A percentile compares a stretch with the other conserved stretches of the same genome.
These are phyloP conservation scores for Domatiomyces globalis DNA, from an alignment of 2,329 filamentous ascomycete genomes.

Conservation along the genomic window DNA sequence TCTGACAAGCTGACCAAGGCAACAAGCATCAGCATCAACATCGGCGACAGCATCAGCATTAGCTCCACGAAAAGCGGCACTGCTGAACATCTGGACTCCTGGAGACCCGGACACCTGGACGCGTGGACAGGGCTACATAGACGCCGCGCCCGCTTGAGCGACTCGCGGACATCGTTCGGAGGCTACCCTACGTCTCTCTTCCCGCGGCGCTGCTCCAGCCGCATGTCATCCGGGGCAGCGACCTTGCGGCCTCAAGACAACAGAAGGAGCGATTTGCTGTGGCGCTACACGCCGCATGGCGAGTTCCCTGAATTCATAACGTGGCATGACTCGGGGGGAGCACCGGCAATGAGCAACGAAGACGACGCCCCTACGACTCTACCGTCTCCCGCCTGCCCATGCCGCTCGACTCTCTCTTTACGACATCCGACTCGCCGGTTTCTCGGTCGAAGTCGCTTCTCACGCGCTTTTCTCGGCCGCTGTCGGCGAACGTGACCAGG, in stretches of 20 bases:
- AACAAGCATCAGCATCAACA: background rate
- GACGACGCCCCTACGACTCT: background rate
- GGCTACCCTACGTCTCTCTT: background rate
- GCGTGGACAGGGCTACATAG: too few relatives aligned
- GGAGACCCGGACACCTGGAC: too few relatives aligned
- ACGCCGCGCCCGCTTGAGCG: too few relatives aligned
- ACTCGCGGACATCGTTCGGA: background rate
- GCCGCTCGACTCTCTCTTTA: conserved; percentile 17
- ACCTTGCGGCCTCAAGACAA: background rate
- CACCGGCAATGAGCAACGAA: background rate
- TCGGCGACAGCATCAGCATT: background rate
- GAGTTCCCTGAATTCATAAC: background rate
- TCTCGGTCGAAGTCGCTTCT: conserved; percentile 33
- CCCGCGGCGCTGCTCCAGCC: background rate
- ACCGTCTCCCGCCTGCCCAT: conserved; percentile 8
- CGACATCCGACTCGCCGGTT: conserved; percentile 31
- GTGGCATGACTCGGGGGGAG: background rate
- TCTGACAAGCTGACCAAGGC: too few relatives aligned
- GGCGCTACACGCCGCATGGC: background rate
- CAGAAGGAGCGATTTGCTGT: background rate
- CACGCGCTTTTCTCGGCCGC: conserved; percentile 42
- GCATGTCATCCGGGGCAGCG: background rate
- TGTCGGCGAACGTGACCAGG: conserved; percentile 39
- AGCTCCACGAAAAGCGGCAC: too few relatives aligned
- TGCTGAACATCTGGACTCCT: background rate